A percentile compares a stretch with the other conserved stretches of the same genome.
phyloP scores from a whole-genome alignment of 495 filamentous ascomycete genomes.

The Tuber brumale region DNA sequence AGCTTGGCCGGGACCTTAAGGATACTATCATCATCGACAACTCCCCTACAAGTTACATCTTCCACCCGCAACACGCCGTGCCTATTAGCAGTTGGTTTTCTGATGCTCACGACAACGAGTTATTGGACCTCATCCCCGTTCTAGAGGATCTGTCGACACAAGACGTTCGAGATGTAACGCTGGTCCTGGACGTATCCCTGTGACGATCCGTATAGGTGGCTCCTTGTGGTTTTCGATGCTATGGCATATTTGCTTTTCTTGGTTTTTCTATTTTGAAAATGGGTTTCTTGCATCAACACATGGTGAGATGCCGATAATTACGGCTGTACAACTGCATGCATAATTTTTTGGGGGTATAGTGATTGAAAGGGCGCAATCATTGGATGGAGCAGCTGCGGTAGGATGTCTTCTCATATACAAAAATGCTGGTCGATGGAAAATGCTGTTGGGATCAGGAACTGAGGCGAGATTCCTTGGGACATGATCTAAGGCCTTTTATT shows the following conservation, averaged over 20 bases:
- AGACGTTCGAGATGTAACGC: constrained; percentile 89
- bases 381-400: constrained; percentile 27
- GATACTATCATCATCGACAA: constrained; percentile 99
- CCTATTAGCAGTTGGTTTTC: constrained; percentile 99
- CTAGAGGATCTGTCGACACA: constrained; percentile 88
- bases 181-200: constrained; percentile 93
- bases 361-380: constrained; percentile 9
- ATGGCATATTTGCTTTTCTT: constrained; percentile 21
- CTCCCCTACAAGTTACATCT: constrained; percentile 98
- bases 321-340: constrained; percentile 33
- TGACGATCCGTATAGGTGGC: constrained; percentile 45
- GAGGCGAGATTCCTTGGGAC: constrained; percentile 19
- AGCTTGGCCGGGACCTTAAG: constrained; percentile 88
- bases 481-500: constrained; percentile 34
- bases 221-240: constrained; percentile 1
- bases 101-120: constrained; percentile 98
- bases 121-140: constrained; percentile 95
- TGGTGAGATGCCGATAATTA: constrained; percentile 1
- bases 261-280: constrained; percentile 32
- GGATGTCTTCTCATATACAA: constrained; percentile 33
- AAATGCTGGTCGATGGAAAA: constrained; percentile 18
- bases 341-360: constrained; percentile 17
- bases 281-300: constrained; percentile 26
- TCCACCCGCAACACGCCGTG: constrained; percentile 97
- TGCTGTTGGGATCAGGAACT: constrained; percentile 12